Base-by-base conservation (phyloP, 495 filamentous ascomycete species). In the Copromyces sp. region DNA sequence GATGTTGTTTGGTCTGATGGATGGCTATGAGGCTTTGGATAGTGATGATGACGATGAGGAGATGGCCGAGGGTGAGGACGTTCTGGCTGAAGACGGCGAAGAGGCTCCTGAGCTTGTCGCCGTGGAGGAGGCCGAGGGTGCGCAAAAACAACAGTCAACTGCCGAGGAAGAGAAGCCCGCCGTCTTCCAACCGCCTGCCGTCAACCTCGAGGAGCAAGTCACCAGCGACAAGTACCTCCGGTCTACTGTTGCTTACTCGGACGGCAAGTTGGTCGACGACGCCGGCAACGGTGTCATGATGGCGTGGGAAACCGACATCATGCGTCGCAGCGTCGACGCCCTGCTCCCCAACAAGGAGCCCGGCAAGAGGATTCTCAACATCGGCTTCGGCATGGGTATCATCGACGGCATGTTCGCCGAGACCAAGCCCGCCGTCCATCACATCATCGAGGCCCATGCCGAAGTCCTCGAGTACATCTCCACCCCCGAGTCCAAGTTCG, bases 351-450 rank as follows among this genome's bases (percentile, higher is more conserved):
- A 69, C n/a, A 79, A 78, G 7, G 70, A 81, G 0, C 71, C 86
- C 0, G 91, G 89, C 0, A 86, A 92, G 70, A 86, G 90, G 8
- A 88, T 97, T 3, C 87, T 99, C 16, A 98, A 99, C 77, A 89
- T 99, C 70, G 95, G 95, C 7, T 94, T 97, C 75, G 95, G 95
- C 1, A 95, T 99, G 93, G 95, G 95, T 17, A 98, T 99, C 65
- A 89, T 98, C 42, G 95, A 99, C 76, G 79, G 79, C n/a, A 89
- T 93, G 80, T 92, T 98, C 78, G 90, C 93, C 70, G 84, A 84
- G 24, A 88, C 88, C n/a, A 82, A 80, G 24, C 93, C 94, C 0
- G 78, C 86, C 0, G 78, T 81, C 4, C 94, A 94, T 74, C 93
- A 99, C 80, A 94, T 98, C 75, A 88, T 98, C 78, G 95, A 98